Evolutionary conservation across 176 grass and related monocot genomes (phyloP).

Genomic region (Chloris gayana): DNA sequence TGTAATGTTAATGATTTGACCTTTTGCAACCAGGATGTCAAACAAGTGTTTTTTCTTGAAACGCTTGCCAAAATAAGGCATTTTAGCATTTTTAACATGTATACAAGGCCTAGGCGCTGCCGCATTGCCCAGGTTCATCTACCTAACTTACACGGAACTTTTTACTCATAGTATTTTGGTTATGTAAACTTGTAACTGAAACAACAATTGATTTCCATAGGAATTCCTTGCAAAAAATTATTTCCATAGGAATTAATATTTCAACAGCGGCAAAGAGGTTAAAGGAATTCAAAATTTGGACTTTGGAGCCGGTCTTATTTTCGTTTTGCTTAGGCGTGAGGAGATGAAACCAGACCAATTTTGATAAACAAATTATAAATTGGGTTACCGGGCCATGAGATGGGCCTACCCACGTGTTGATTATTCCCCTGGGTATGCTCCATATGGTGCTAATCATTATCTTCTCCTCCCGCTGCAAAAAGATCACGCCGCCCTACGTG

Average conservation of each 20-base stretch:
- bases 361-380: background rate
- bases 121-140: background rate
- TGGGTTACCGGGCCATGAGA: background rate
- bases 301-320: too few relatives aligned
- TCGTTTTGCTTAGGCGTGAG: background rate
- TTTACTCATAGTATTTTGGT: too few relatives aligned
- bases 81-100: too few relatives aligned
- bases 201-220: too few relatives aligned
- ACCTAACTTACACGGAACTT: too few relatives aligned
- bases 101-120: too few relatives aligned
- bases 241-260: too few relatives aligned
- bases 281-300: too few relatives aligned
- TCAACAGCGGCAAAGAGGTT: too few relatives aligned
- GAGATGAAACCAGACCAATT: background rate
- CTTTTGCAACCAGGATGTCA: background rate
- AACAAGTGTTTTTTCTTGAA: background rate
- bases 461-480: background rate
- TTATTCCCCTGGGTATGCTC: conserved; percentile 11
- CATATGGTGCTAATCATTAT: conserved; percentile 33
- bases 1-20: background rate
- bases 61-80: background rate
- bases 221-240: too few relatives aligned
- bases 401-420: conserved; percentile 17
- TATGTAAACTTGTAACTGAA: too few relatives aligned
- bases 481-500: conserved; percentile 23